phyloP scores from a whole-genome alignment of 352 stramenopile genomes.

The Aphanomyces euteiches region DNA sequence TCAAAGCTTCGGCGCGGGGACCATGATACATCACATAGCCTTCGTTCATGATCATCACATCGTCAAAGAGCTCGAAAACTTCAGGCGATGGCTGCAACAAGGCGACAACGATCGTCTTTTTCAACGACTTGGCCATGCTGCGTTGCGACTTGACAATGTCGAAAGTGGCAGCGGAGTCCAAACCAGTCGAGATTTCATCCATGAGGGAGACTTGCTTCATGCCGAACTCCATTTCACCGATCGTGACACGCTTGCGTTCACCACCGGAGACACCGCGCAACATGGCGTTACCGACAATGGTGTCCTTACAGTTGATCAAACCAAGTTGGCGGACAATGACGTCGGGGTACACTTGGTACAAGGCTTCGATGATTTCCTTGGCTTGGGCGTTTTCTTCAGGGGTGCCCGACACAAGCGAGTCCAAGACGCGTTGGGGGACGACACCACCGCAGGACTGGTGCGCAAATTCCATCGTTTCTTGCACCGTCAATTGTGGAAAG shows the following conservation, averaged over 20 bases:
- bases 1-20: conserved; percentile 41
- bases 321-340: conserved; percentile 52
- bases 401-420: conserved; percentile 41
- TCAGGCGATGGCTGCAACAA: conserved; percentile 91
- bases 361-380: conserved; percentile 36
- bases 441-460: conserved; percentile 50
- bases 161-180: conserved; percentile 55
- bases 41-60: conserved; percentile 88
- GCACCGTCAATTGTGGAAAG: conserved; percentile 49
- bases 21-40: conserved; percentile 88
- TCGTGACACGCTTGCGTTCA: conserved; percentile 71
- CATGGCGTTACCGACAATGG: conserved; percentile 61
- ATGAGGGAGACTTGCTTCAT: conserved; percentile 71
- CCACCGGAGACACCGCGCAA: conserved; percentile 64
- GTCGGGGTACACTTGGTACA: conserved; percentile 52
- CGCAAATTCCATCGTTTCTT: conserved; percentile 55
- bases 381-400: conserved; percentile 45
- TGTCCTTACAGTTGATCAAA: conserved; percentile 53
- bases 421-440: conserved; percentile 34
- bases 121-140: conserved; percentile 48
- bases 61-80: conserved; percentile 91
- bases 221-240: conserved; percentile 74
- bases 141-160: conserved; percentile 52
- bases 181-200: conserved; percentile 71
- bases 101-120: conserved; percentile 61